Percentiles rank a stretch among this genome's conserved stretches.
Evolutionary conservation across 331 rosid genomes (phyloP).

Genomic region (Cucumis variabilis): DNA sequence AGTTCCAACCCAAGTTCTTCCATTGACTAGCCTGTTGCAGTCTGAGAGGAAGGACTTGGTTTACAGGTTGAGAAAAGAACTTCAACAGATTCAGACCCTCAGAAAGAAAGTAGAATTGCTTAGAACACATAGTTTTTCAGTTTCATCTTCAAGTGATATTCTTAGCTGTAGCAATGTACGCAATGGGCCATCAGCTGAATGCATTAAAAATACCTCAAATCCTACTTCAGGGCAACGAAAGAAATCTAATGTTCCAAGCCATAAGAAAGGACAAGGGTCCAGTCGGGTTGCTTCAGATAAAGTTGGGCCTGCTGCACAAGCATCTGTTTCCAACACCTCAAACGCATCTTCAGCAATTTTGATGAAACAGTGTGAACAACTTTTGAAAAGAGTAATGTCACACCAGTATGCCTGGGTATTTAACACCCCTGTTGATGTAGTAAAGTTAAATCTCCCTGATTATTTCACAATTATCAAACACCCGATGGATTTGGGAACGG

Average conservation of each 20-base stretch:
- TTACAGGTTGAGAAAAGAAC: slow-evolving; percentile 66
- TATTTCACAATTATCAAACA: slow-evolving; percentile 71
- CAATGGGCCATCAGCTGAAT: slow-evolving; percentile 49
- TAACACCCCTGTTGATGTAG: slow-evolving; percentile 77
- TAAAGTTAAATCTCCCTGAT: slow-evolving; percentile 77
- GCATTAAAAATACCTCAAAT: slow-evolving; percentile 42
- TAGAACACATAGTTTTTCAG: slow-evolving; percentile 52
- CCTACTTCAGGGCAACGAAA: slow-evolving; percentile 42
- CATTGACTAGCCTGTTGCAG: slow-evolving; percentile 56
- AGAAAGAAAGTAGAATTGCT: slow-evolving; percentile 70
- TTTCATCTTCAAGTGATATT: slow-evolving; percentile 83
- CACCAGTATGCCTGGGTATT: slow-evolving; percentile 77
- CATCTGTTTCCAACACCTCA: slow-evolving; percentile 48
- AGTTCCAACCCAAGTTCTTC: slow-evolving; percentile 58
- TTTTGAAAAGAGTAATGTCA: slow-evolving; percentile 67
- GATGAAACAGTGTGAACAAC: slow-evolving; percentile 74
- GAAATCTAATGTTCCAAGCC: slow-evolving; percentile 39
- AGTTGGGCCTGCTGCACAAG: slow-evolving; percentile 49
- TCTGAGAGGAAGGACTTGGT: slow-evolving; percentile 62
- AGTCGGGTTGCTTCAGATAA: slow-evolving; percentile 60
- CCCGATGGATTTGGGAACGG: slow-evolving; percentile 90
- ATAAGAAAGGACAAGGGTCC: slow-evolving; percentile 55
- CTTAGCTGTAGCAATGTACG: slow-evolving; percentile 68
- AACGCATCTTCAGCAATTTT: slow-evolving; percentile 53
- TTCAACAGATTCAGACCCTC: slow-evolving; percentile 63